Evolutionary conservation across 139 green algal species (phyloP), one percentile per base, ranked within the genome.

Genomic region (Chlorella sp.): DNA sequence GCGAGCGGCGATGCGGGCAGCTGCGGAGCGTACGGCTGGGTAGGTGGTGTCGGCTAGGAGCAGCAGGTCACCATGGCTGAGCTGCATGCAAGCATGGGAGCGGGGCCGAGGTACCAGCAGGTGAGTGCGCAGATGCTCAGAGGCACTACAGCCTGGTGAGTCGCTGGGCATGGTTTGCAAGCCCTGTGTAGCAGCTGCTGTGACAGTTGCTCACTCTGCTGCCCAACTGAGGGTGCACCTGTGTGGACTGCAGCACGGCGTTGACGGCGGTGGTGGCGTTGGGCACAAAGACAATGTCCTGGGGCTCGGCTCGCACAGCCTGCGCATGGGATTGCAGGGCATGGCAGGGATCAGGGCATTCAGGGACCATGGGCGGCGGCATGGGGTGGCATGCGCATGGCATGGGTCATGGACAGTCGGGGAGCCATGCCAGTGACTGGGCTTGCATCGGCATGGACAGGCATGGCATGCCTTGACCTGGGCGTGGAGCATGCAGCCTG

Each of bases 201-300:
- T n/a, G n/a, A n/a, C n/a, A n/a, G n/a, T n/a, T n/a, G n/a, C n/a
- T n/a, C n/a, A n/a, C n/a, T n/a, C n/a, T n/a, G n/a, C n/a, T n/a
- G n/a, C n/a, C n/a, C n/a, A n/a, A n/a, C n/a, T n/a, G n/a, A n/a
- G n/a, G 6, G 36, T 28, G 34, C 18, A 28, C 63, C 72, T 41
- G 28, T 4, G 41, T 65, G 6, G 76, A 72, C 30, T 20, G 11
- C 47, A 94, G 70, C 39, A 93, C 91, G 0, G 90, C 75, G 62
- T 89, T 92, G 41, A 91, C 68, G 0, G 87, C 92, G 0, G 80
- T 83, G 17, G 92, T 95, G 30, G 91, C 92, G 64, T 95, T 95
- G 62, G 44, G 6, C 30, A 93, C 63, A 1, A 91, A 84, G 1
- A 95, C 90, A 17, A 93, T 71, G 72, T 95, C 92, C 0, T 17